Percentiles rank a stretch among this genome's conserved stretches.
Evolutionary conservation across 345 rosid species (phyloP).

Genomic region (Luvunga scandens): DNA sequence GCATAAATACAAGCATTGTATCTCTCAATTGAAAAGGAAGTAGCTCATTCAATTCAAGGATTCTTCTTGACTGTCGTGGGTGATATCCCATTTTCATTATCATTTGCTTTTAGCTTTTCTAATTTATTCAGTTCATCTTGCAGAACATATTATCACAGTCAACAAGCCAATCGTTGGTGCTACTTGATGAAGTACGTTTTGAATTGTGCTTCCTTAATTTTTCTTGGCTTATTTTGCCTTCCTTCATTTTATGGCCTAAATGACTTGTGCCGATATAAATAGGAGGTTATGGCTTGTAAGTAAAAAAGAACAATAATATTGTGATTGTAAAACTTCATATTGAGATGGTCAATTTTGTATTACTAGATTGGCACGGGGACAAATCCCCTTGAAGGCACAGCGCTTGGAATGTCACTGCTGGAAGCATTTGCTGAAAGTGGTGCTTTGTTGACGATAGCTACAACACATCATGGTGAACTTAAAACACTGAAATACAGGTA

Average conservation of each 20-base stretch:
- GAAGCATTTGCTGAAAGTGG: slow-evolving; percentile 79
- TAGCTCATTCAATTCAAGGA: background rate
- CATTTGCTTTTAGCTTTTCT: background rate
- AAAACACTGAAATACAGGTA: slow-evolving; percentile 92
- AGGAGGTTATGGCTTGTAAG: background rate
- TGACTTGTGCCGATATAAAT: background rate
- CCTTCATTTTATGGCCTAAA: background rate
- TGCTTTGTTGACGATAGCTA: slow-evolving; percentile 81
- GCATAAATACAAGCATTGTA: background rate
- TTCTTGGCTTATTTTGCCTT: background rate
- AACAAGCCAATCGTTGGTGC: slow-evolving; percentile 74
- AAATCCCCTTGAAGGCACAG: slow-evolving; percentile 98
- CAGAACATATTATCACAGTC: slow-evolving; percentile 80
- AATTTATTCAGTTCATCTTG: slow-evolving; percentile 21
- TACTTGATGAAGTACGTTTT: slow-evolving; percentile 84
- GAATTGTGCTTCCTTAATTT: background rate
- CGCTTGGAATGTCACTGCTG: slow-evolving; percentile 85
- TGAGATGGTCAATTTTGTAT: slow-evolving; percentile 6
- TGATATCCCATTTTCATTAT: background rate
- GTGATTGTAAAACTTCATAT: background rate
- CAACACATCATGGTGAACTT: slow-evolving; percentile 93
- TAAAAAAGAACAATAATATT: slow-evolving; percentile 5
- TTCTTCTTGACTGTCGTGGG: background rate
- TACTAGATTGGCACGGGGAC: slow-evolving; percentile 92
- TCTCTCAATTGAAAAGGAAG: background rate